Evolutionary conservation across 192 early-diverging fungal species (phyloP).

Genomic region (Mortierella hygrophila): DNA sequence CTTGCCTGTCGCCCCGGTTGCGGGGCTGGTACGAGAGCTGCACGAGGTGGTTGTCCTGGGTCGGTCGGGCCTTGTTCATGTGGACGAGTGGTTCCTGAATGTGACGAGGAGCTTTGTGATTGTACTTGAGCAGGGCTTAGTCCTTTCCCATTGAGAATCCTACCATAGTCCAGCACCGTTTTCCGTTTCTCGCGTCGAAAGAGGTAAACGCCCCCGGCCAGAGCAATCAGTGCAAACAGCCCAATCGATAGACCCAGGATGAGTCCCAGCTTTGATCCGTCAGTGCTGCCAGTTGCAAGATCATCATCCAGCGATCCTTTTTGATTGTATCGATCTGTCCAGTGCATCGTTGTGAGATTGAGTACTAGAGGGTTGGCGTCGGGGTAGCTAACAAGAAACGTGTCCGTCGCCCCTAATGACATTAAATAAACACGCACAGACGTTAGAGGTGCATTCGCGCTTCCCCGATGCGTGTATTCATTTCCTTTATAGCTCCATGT

Average conservation of each 20-base stretch:
- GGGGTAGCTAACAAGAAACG: neutral
- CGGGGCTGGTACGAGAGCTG: neutral
- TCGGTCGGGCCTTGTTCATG: neutral
- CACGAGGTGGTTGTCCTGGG: neutral
- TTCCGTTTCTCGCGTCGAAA: conserved; percentile 12
- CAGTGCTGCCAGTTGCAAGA: neutral
- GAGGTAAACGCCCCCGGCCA: neutral
- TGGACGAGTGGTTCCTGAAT: neutral
- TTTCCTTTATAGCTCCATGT: neutral
- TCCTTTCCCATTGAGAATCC: neutral
- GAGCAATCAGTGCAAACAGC: neutral
- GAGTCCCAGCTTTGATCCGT: neutral
- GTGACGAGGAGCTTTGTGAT: neutral
- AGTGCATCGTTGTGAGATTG: neutral
- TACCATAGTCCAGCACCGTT: neutral
- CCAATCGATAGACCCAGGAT: conserved; percentile 4
- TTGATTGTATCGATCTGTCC: neutral
- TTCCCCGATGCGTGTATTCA: neutral
- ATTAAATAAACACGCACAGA: neutral
- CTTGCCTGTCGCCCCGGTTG: neutral
- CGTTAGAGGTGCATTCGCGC: neutral
- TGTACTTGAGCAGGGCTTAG: neutral
- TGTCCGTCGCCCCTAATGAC: conserved; percentile 1
- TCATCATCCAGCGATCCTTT: neutral
- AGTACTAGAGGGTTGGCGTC: neutral